Evolutionary conservation across 352 stramenopile species (phyloP), one percentile per base, ranked within the genome.

Genomic region (Phytophthora cactorum): DNA sequence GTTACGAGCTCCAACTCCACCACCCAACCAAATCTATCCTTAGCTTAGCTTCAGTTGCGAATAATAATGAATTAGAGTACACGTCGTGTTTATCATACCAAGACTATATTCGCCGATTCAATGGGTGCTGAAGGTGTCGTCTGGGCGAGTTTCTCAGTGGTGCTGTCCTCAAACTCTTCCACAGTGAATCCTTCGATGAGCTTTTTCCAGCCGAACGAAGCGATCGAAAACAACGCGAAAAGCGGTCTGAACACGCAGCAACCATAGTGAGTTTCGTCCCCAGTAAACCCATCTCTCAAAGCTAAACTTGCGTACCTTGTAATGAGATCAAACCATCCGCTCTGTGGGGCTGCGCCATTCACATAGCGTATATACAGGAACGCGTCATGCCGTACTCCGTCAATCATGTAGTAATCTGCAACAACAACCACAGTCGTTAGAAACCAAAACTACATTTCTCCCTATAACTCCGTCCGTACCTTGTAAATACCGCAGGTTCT

Each of bases 401-500:
- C 75, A 70, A 96, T 96, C 72, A 94, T 72, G 68, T 96, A 96
- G 51, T 96, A 96, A 57, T 96, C 87, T 92, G 63, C 45, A 59
- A 17, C 17, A 61, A 39, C 27, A 34, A 41, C 28, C 28, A 60
- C 27, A 51, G 17, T 46, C 22, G 28, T 74, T 38, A 69, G 56
- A 45, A 60, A 25, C 27, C 22, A 45, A 31, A 45, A 27, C 11
- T 28, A 25, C n/a, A 52, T 51, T 51, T 1, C 9, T 22, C 22
- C 11, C 9, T 41, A 9, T 31, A 2, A 54, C 6, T 62, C 36
- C 3, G 22, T 53, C 28, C 55, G 28, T 56, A 97, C 92, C 90
- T 89, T 96, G 72, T 47, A 99, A 93, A 63, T 92, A 96, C 36
- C 92, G 86, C 38, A 99, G 75, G 62, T 93, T 93, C 54, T 88